These are phyloP conservation scores for Fistulinella staudtii DNA, from an alignment of 1,284 basidiomycete species.

Conservation along the genomic window DNA sequence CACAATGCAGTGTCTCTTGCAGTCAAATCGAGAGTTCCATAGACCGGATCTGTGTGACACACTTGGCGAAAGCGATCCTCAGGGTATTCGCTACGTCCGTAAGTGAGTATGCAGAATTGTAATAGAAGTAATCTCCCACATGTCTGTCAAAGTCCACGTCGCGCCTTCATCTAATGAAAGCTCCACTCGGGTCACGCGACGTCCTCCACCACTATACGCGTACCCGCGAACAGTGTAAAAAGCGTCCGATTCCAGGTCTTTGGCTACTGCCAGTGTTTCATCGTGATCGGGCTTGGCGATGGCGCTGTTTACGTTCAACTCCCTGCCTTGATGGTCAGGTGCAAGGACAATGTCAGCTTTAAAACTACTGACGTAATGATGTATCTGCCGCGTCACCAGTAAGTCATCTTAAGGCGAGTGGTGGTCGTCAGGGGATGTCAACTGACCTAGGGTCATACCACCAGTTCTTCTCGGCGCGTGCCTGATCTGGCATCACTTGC, in stretches of 20 bases:
- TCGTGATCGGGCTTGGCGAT: constrained; percentile 59
- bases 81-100: constrained; percentile 39
- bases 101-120: constrained; percentile 2
- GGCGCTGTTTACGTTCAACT: constrained; percentile 61
- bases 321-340: constrained; percentile 33
- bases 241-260: constrained; percentile 4
- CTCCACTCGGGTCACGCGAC: constrained; percentile 58
- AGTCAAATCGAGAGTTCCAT: constrained; percentile 41
- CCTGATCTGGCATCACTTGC: constrained; percentile 53
- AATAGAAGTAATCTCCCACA: constrained; percentile 28
- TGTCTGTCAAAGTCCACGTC: constrained; percentile 49
- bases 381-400: constrained; percentile 31
- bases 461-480: constrained; percentile 52
- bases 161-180: constrained; percentile 56
- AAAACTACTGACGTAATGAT: constrained; percentile 38
- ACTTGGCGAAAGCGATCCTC: constrained; percentile 42
- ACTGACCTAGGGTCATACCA: constrained; percentile 58
- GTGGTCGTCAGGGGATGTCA: not conserved
- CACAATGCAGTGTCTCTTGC: constrained; percentile 52
- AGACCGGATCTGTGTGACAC: constrained; percentile 22
- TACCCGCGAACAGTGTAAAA: constrained; percentile 51
- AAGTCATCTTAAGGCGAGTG: not conserved
- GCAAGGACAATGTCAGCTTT: not conserved
- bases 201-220: constrained; percentile 66
- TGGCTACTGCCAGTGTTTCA: constrained; percentile 37